Conservation (phyloP, 768 basidiomycete species). For the Candolleomyces aberdarensis region DNA sequence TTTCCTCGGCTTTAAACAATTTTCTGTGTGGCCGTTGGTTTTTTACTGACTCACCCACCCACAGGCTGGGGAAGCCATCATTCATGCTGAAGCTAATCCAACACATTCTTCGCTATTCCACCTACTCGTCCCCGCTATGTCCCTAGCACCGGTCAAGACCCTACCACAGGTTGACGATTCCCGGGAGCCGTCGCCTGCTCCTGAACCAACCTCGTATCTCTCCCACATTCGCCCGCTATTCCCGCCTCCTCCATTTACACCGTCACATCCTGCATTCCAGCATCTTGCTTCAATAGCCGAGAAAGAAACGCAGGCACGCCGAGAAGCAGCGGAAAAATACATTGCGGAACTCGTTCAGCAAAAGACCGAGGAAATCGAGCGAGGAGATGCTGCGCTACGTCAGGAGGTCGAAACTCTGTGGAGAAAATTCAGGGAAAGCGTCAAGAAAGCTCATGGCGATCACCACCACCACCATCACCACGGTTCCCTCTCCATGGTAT, state of each 20-base stretch:
- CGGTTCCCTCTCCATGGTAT: not conserved
- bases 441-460: conserved; percentile 33
- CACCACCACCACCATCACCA: conserved; percentile 30
- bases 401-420: conserved; percentile 62
- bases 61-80: conserved; percentile 38
- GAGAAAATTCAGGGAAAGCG: conserved; percentile 50
- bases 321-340: conserved; percentile 56
- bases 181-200: conserved; percentile 19
- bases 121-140: conserved; percentile 38
- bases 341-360: conserved; percentile 49
- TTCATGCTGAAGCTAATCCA: conserved; percentile 34
- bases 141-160: conserved; percentile 22
- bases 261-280: conserved; percentile 67
- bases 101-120: conserved; percentile 40
- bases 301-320: conserved; percentile 49
- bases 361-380: conserved; percentile 56
- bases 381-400: conserved; percentile 50
- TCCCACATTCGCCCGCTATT: conserved; percentile 59
- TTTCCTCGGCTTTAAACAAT: no score
- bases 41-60: not conserved
- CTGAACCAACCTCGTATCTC: conserved; percentile 38
- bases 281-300: conserved; percentile 61
- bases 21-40: conserved; percentile 10
- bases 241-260: conserved; percentile 73
- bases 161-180: conserved; percentile 22